phyloP scores from a whole-genome alignment of 2,329 filamentous ascomycete genomes.

The Penicillium thymicola region DNA sequence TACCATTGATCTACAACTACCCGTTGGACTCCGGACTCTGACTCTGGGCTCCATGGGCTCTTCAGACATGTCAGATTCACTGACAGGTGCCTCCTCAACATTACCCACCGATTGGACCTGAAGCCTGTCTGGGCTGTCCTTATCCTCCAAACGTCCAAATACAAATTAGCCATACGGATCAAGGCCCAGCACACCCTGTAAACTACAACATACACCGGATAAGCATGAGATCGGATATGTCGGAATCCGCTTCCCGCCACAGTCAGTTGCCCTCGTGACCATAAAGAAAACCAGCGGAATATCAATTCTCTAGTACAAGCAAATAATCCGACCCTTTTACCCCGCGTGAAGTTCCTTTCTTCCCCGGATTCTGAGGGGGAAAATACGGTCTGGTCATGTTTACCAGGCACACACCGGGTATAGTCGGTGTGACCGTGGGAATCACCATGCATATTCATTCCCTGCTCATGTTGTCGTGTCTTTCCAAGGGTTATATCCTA shows the following conservation, averaged over 20 bases:
- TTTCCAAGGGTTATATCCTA: background rate
- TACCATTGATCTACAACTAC: background rate
- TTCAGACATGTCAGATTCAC: constrained; percentile 2
- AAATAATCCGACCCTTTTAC: background rate
- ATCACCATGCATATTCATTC: background rate
- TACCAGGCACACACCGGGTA: background rate
- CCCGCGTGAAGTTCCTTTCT: background rate
- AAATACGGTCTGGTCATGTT: background rate
- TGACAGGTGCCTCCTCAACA: background rate
- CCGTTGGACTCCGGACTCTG: background rate
- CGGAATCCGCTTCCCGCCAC: constrained; percentile 16
- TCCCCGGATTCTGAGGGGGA: constrained; percentile 1
- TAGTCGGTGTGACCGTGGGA: background rate
- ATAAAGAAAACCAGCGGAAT: background rate
- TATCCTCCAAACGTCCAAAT: background rate
- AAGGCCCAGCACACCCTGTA: background rate
- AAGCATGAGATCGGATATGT: background rate
- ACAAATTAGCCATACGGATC: background rate
- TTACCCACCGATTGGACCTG: constrained; percentile 1
- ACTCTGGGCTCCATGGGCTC: background rate
- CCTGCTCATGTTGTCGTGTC: background rate
- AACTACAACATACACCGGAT: background rate
- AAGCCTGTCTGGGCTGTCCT: background rate
- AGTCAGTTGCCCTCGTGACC: background rate
- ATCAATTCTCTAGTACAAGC: background rate